phyloP scores from a whole-genome alignment of 306 rosid genomes.

The Neltuma alba region DNA sequence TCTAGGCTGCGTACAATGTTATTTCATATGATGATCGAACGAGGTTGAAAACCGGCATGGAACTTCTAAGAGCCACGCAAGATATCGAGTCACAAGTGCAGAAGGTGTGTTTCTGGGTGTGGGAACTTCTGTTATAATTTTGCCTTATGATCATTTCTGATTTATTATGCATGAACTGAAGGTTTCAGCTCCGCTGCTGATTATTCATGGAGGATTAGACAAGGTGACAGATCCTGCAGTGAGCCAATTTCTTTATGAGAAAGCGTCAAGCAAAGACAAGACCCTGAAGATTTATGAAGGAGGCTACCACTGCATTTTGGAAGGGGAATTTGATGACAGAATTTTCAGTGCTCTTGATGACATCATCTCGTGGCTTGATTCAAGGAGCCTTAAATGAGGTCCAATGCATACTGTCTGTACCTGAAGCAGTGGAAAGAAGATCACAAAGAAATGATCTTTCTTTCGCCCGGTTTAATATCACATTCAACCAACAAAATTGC shows the following conservation, averaged over 20 bases:
- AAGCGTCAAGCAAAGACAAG: slow-evolving; percentile 74
- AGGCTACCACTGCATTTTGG: slow-evolving; percentile 78
- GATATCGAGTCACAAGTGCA: slow-evolving; percentile 69
- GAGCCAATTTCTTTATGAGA: slow-evolving; percentile 80
- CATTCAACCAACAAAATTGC: background rate
- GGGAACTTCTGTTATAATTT: background rate
- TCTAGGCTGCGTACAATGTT: slow-evolving; percentile 79
- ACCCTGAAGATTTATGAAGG: slow-evolving; percentile 67
- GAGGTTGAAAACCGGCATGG: slow-evolving; percentile 75
- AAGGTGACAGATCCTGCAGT: slow-evolving; percentile 84
- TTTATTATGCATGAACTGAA: background rate
- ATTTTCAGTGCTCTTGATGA: slow-evolving; percentile 65
- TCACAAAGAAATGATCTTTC: no score
- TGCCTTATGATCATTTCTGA: background rate
- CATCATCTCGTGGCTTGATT: slow-evolving; percentile 79
- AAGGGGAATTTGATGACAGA: slow-evolving; percentile 88
- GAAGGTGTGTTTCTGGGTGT: slow-evolving; percentile 54
- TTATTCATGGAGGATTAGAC: slow-evolving; percentile 88
- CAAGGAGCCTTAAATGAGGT: slow-evolving; percentile 38
- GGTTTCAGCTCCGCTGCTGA: slow-evolving; percentile 31
- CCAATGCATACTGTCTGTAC: background rate
- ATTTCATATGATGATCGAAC: slow-evolving; percentile 60
- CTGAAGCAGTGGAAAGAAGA: no score
- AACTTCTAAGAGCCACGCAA: slow-evolving; percentile 59
- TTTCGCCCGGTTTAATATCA: no score